These are phyloP conservation scores for Arabidopsis arenosa DNA, from an alignment of 345 rosid genomes.

Conservation along the genomic window DNA sequence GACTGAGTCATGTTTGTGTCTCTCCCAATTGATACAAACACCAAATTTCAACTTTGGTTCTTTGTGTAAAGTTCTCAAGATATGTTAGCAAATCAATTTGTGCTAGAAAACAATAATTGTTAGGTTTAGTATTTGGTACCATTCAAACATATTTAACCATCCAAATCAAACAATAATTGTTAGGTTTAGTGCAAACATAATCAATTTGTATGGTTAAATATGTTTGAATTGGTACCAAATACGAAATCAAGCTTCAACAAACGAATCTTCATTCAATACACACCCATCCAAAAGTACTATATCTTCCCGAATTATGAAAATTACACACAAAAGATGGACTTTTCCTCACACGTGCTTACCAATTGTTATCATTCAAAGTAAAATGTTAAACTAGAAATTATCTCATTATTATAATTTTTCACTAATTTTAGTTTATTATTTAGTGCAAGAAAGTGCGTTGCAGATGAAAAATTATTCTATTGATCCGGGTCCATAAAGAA, in stretches of 20 bases:
- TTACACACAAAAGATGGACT: not conserved
- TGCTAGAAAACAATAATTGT: too few relatives aligned
- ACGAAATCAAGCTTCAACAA: slow-evolving; percentile 3
- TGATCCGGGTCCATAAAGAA: slow-evolving; percentile 35
- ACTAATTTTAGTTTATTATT: not conserved
- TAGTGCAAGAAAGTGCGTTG: slow-evolving; percentile 9
- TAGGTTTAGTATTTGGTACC: too few relatives aligned
- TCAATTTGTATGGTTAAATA: not conserved
- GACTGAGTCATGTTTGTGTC: slow-evolving; percentile 31
- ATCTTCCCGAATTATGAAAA: not conserved
- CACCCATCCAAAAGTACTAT: not conserved
- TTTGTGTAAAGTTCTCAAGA: not conserved
- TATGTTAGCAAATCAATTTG: not conserved
- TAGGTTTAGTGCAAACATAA: not conserved
- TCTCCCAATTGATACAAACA: slow-evolving; percentile 16
- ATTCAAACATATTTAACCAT: too few relatives aligned
- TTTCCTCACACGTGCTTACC: slow-evolving; percentile 15
- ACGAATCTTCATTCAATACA: not conserved
- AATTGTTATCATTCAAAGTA: slow-evolving; percentile 9
- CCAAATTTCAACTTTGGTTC: slow-evolving; percentile 24
- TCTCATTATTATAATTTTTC: not conserved
- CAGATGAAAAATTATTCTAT: slow-evolving; percentile 9
- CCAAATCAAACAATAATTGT: too few relatives aligned
- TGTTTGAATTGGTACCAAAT: slow-evolving; percentile 5
- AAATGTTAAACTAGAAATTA: not conserved